Percentiles rank a stretch among this genome's conserved stretches.
phyloP scores from a whole-genome alignment of 257 asterid genomes.

The Solanum stenotomum region DNA sequence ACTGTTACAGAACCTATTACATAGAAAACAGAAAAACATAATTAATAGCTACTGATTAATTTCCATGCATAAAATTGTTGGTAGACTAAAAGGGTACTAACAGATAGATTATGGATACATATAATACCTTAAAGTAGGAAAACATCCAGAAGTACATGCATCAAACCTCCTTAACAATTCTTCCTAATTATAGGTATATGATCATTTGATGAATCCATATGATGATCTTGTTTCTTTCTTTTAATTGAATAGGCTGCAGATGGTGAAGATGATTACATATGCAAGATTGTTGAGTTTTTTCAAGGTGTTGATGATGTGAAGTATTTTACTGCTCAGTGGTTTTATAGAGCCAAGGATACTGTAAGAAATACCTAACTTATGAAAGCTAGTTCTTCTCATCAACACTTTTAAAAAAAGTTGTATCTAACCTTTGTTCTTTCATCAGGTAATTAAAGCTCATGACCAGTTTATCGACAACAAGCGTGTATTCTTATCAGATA shows the following conservation, averaged over 20 bases:
- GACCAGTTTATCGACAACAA: slow-evolving; percentile 25
- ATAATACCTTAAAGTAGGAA: not conserved
- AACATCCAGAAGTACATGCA: not conserved
- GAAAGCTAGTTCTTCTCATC: not conserved
- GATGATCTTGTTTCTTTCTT: not conserved
- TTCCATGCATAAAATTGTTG: no score
- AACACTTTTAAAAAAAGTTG: not conserved
- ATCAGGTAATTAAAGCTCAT: slow-evolving; percentile 40
- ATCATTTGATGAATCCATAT: not conserved
- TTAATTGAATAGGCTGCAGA: slow-evolving; percentile 34
- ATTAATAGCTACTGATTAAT: no score
- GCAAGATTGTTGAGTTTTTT: slow-evolving; percentile 67
- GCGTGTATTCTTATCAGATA: slow-evolving; percentile 58
- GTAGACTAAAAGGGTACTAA: no score
- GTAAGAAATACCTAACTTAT: slow-evolving; percentile 23
- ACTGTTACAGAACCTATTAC: no score
- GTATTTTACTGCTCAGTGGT: slow-evolving; percentile 65
- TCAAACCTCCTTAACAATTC: not conserved
- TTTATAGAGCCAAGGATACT: slow-evolving; percentile 63
- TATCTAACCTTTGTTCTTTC: not conserved
- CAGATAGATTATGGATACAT: not conserved
- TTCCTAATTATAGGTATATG: not conserved
- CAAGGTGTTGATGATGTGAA: slow-evolving; percentile 36
- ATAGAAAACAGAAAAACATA: no score
- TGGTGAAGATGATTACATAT: slow-evolving; percentile 32